Evolutionary conservation across 2,329 filamentous ascomycete genomes (phyloP).

Genomic region (Penicillium hesseltinei): DNA sequence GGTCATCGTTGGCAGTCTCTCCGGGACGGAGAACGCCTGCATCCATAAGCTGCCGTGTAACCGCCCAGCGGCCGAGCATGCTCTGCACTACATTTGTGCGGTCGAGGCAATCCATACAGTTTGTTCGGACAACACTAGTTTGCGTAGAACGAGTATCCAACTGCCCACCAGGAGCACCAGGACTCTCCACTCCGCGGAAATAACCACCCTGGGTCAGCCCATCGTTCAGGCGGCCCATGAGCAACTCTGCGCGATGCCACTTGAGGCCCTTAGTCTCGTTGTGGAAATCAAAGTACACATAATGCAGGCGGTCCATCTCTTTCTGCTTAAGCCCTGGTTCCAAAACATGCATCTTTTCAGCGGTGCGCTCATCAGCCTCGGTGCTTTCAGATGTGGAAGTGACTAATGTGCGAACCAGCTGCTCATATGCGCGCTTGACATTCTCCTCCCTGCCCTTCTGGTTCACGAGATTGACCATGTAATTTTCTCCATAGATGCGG

Average conservation of each 20-base stretch:
- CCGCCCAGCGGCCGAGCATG: constrained; percentile 85
- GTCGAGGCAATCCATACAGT: constrained; percentile 99
- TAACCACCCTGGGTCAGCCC: constrained; percentile 79
- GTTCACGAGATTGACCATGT: constrained; percentile 95
- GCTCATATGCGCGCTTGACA: constrained; percentile 91
- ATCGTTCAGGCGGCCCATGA: constrained; percentile 77
- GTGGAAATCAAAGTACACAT: constrained; percentile 98
- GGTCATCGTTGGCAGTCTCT: constrained; percentile 75
- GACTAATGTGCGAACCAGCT: constrained; percentile 75
- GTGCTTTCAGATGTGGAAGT: constrained; percentile 65
- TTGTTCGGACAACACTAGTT: constrained; percentile 88
- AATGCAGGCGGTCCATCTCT: constrained; percentile 81
- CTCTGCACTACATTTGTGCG: constrained; percentile 97
- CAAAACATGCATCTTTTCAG: constrained; percentile 79
- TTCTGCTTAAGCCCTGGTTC: constrained; percentile 61
- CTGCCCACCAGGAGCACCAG: constrained; percentile 65
- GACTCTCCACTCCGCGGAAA: constrained; percentile 87
- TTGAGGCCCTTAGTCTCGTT: constrained; percentile 93
- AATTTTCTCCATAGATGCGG: constrained; percentile 89
- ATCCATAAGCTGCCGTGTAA: constrained; percentile 86
- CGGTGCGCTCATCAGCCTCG: constrained; percentile 63
- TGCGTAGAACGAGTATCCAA: constrained; percentile 80
- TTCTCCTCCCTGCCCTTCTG: constrained; percentile 86
- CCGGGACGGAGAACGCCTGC: constrained; percentile 74
- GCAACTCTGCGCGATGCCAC: constrained; percentile 85